Conservation (phyloP, 495 filamentous ascomycete species). For the Penicillium macrosclerotiorum region DNA sequence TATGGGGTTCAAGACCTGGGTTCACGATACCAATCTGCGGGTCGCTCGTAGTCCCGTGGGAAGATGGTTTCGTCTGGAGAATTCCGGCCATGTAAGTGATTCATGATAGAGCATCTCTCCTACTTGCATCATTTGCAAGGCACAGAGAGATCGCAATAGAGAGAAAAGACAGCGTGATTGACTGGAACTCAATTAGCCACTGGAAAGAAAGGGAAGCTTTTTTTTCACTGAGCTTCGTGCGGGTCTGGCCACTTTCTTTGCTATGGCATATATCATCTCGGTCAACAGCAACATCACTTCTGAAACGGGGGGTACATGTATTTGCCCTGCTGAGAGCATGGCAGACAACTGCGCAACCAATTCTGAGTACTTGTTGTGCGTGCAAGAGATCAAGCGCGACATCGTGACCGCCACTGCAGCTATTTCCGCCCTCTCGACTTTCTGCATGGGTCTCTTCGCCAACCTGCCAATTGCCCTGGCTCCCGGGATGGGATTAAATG, state of each 20-base stretch:
- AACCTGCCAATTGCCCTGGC: slow-evolving; percentile 72
- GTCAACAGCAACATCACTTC: slow-evolving; percentile 71
- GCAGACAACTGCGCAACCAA: slow-evolving; percentile 55
- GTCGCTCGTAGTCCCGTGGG: slow-evolving; percentile 62
- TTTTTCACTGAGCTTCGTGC: slow-evolving; percentile 80
- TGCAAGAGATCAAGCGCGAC: slow-evolving; percentile 67
- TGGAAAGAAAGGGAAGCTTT: slow-evolving; percentile 67
- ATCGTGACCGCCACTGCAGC: slow-evolving; percentile 78
- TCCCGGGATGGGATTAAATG: slow-evolving; percentile 82
- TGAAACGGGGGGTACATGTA: slow-evolving; percentile 67
- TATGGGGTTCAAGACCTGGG: slow-evolving; percentile 45
- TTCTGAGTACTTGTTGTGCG: slow-evolving; percentile 60
- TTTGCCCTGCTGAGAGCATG: slow-evolving; percentile 53
- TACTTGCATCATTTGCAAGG: no score
- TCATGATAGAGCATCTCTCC: not conserved
- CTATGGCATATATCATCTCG: slow-evolving; percentile 82
- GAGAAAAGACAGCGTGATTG: not conserved
- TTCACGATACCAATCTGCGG: slow-evolving; percentile 51
- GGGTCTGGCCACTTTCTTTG: slow-evolving; percentile 79
- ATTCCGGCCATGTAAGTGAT: slow-evolving; percentile 66
- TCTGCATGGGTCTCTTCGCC: slow-evolving; percentile 73
- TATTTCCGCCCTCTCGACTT: slow-evolving; percentile 65
- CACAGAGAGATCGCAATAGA: no score
- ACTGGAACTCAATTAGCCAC: slow-evolving; percentile 34
- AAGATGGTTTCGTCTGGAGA: slow-evolving; percentile 70